phyloP scores from a whole-genome alignment of 2,329 filamentous ascomycete genomes.

The Myotisia sp. region DNA sequence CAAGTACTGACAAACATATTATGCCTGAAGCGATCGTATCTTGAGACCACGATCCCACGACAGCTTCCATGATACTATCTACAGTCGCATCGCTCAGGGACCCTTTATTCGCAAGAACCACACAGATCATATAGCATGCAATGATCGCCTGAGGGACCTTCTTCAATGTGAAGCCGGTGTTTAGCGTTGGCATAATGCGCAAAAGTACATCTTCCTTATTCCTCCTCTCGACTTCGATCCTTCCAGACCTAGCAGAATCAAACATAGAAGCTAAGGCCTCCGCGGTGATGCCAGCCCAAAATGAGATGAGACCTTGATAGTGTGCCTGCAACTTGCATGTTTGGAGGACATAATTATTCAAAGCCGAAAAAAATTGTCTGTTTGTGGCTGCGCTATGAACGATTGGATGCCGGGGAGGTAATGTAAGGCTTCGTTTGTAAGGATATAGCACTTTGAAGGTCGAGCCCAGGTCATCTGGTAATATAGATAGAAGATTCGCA shows the following conservation, averaged over 20 bases:
- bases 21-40: conserved; percentile 62
- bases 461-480: conserved; percentile 57
- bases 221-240: conserved; percentile 59
- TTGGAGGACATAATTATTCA: conserved; percentile 67
- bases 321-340: conserved; percentile 58
- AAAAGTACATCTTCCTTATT: conserved; percentile 67
- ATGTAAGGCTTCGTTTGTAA: conserved; percentile 63
- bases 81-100: conserved; percentile 64
- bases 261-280: conserved; percentile 75
- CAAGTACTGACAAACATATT: conserved; percentile 65
- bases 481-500: conserved; percentile 68
- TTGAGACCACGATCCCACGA: conserved; percentile 59
- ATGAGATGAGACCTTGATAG: conserved; percentile 64
- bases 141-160: conserved; percentile 66
- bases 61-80: conserved; percentile 79
- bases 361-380: conserved; percentile 54
- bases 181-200: conserved; percentile 53
- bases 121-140: conserved; percentile 80
- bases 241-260: conserved; percentile 60
- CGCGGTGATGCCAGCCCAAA: conserved; percentile 80
- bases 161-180: conserved; percentile 61
- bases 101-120: conserved; percentile 72
- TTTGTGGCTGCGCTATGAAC: conserved; percentile 74
- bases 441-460: conserved; percentile 75
- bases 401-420: conserved; percentile 64